These are phyloP conservation scores for Verticillium nonalfalfae DNA, from an alignment of 2,329 filamentous ascomycete genomes.

Conservation along the genomic window DNA sequence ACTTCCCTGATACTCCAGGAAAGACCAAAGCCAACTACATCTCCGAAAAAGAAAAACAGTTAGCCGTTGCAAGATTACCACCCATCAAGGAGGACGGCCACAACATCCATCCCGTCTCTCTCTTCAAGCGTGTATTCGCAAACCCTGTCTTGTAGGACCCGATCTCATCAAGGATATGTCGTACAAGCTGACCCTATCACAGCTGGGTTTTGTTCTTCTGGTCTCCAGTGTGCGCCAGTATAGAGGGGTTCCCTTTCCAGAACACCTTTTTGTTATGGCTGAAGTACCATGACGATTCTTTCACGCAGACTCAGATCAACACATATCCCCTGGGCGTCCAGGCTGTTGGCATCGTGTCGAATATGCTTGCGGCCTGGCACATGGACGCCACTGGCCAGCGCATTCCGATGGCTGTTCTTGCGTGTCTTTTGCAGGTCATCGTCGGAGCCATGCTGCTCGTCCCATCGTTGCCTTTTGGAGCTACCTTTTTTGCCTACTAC, in stretches of 20 bases:
- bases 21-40: conserved; percentile 20
- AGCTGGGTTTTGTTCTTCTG: conserved; percentile 23
- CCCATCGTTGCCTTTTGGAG: conserved; percentile 19
- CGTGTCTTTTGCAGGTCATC: conserved; percentile 23
- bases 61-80: conserved; percentile 29
- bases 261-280: conserved; percentile 22
- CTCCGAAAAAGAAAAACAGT: conserved; percentile 22
- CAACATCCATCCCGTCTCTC: conserved; percentile 12
- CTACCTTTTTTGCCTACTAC: conserved; percentile 22
- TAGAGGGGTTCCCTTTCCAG: conserved; percentile 23
- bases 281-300: conserved; percentile 15
- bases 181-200: background rate
- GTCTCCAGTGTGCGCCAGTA: conserved; percentile 24
- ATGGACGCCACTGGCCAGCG: conserved; percentile 28
- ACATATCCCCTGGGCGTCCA: conserved; percentile 30
- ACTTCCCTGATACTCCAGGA: conserved; percentile 43
- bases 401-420: conserved; percentile 24
- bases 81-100: conserved; percentile 17
- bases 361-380: conserved; percentile 25
- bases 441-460: conserved; percentile 24
- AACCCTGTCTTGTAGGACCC: conserved; percentile 14
- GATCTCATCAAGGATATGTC: conserved; percentile 4
- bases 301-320: conserved; percentile 24
- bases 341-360: conserved; percentile 21
- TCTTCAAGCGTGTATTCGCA: conserved; percentile 14